phyloP scores from a whole-genome alignment of 2,329 filamentous ascomycete genomes.

The Juglanconis oblonga region DNA sequence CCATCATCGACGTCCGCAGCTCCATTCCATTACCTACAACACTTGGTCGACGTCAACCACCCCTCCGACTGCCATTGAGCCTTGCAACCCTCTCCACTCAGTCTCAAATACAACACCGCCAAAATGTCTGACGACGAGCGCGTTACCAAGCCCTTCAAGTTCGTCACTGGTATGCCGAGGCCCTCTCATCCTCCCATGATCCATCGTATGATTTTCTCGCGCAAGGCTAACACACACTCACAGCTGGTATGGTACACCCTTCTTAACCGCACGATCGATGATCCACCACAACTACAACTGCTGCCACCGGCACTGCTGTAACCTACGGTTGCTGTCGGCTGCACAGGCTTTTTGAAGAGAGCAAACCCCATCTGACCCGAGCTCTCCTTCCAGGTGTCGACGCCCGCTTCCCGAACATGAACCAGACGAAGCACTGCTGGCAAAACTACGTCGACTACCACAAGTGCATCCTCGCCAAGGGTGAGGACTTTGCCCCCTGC shows the following conservation, averaged over 20 bases:
- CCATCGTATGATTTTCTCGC: conserved; percentile 24
- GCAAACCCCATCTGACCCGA: conserved; percentile 25
- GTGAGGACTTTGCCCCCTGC: conserved; percentile 97
- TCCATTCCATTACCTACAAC: conserved; percentile 22
- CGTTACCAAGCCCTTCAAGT: conserved; percentile 99
- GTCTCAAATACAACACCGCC: conserved; percentile 39
- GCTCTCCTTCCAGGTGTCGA: conserved; percentile 71
- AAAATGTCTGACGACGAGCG: conserved; percentile 90
- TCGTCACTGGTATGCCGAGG: conserved; percentile 85
- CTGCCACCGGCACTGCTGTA: no score
- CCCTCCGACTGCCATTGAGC: conserved; percentile 30
- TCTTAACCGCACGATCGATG: not conserved
- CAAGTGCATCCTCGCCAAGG: conserved; percentile 98
- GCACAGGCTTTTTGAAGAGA: conserved; percentile 23
- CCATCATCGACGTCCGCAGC: conserved; percentile 22
- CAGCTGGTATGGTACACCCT: conserved; percentile 25
- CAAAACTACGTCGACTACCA: conserved; percentile 99
- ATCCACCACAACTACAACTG: no score
- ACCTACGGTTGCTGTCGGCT: not conserved
- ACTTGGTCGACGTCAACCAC: not conserved
- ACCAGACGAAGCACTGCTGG: conserved; percentile 99
- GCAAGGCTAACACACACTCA: conserved; percentile 23
- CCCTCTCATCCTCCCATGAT: conserved; percentile 19
- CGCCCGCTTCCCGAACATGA: conserved; percentile 97
- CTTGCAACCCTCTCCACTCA: conserved; percentile 26